Evolutionary conservation across 2,329 filamentous ascomycete species (phyloP).

Genomic region (Aspergillus fischeri): DNA sequence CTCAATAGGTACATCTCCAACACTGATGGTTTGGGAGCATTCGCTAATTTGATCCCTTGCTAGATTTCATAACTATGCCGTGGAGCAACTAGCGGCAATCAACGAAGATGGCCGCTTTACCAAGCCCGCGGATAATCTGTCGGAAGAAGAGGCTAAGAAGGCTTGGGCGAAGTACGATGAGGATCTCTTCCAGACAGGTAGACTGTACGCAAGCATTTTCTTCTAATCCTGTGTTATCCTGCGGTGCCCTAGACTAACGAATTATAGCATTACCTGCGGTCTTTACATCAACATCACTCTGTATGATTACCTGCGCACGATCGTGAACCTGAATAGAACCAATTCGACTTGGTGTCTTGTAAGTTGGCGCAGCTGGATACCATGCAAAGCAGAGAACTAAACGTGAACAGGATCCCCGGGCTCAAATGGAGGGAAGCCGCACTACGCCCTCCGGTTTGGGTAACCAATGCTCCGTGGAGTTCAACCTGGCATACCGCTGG

Average conservation of each 20-base stretch:
- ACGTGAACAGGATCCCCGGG: constrained; percentile 58
- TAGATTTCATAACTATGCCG: constrained; percentile 79
- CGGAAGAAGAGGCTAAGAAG: constrained; percentile 46
- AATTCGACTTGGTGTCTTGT: constrained; percentile 74
- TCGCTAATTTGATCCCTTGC: neutral
- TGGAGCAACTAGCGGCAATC: constrained; percentile 73
- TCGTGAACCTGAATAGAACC: constrained; percentile 66
- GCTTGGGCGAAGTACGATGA: constrained; percentile 68
- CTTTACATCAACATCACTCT: constrained; percentile 76
- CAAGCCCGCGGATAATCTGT: constrained; percentile 52
- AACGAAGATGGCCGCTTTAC: constrained; percentile 79
- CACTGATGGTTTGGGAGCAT: neutral
- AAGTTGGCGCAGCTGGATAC: neutral
- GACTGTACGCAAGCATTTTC: constrained; percentile 44
- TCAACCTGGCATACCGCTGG: constrained; percentile 86
- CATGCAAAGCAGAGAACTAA: constrained; percentile 1
- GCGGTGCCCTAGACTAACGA: constrained; percentile 12
- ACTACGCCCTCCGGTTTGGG: constrained; percentile 69
- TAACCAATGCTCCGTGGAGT: constrained; percentile 81
- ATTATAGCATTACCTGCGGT: constrained; percentile 58
- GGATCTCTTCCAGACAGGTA: constrained; percentile 73
- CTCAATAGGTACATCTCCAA: constrained; percentile 44
- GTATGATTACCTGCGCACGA: constrained; percentile 73
- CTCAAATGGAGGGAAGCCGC: constrained; percentile 58
- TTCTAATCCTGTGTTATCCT: neutral